Evolutionary conservation across 2,329 filamentous ascomycete genomes (phyloP).

Genomic region (Pseudogymnoascus sp.): DNA sequence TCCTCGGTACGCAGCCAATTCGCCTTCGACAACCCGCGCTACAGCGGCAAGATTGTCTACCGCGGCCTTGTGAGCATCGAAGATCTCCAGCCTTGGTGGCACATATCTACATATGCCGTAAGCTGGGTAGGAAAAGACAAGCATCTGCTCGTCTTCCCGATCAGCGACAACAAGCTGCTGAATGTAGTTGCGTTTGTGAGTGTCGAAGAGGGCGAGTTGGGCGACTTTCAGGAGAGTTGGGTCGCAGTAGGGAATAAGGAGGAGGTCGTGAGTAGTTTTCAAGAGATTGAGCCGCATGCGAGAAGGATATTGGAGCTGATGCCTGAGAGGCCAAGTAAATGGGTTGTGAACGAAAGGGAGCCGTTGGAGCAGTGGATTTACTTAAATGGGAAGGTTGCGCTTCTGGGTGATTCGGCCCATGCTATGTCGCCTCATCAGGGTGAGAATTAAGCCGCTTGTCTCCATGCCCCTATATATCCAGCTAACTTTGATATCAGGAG

Average conservation of each 20-base stretch:
- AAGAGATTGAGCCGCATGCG: too few species aligned
- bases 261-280: constrained; percentile 8
- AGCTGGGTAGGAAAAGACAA: constrained; percentile 30
- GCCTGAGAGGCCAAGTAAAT: constrained; percentile 10
- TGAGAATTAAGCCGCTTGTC: constrained; percentile 12
- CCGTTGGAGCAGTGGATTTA: constrained; percentile 9
- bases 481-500: too few species aligned
- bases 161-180: constrained; percentile 29
- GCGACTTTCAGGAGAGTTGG: constrained; percentile 33
- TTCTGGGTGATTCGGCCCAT: constrained; percentile 12
- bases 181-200: constrained; percentile 34
- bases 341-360: neutral
- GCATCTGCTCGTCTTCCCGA: constrained; percentile 35
- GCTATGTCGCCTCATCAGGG: constrained; percentile 12
- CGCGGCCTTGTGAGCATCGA: constrained; percentile 21
- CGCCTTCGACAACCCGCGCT: constrained; percentile 17
- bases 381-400: constrained; percentile 9
- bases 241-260: constrained; percentile 25
- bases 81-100: constrained; percentile 20
- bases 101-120: constrained; percentile 21
- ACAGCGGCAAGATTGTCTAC: constrained; percentile 24
- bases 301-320: neutral
- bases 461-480: constrained; percentile 26
- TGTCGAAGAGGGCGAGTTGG: constrained; percentile 27
- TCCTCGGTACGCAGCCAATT: neutral